phyloP scores from a whole-genome alignment of 495 filamentous ascomycete genomes.

The Lichina pygmaea region DNA sequence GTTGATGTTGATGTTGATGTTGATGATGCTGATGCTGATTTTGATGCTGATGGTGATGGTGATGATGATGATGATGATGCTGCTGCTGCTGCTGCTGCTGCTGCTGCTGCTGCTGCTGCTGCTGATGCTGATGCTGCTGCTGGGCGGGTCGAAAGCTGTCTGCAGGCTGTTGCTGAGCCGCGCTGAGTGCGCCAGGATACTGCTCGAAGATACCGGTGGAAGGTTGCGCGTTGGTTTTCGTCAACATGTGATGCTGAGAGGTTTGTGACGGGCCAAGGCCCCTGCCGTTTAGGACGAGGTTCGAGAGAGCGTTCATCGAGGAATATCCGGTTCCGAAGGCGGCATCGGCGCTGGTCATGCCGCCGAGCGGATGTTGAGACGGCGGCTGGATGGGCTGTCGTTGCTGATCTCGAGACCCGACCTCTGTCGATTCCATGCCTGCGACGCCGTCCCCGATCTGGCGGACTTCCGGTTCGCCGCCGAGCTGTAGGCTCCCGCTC shows the following conservation, averaged over 20 bases:
- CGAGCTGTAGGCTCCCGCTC: constrained; percentile 67
- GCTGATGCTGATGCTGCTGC: constrained; percentile 5
- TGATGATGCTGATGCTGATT: too few species aligned
- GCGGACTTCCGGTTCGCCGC: constrained; percentile 55
- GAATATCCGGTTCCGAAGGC: constrained; percentile 23
- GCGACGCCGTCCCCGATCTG: constrained; percentile 18
- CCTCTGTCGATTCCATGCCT: constrained; percentile 16
- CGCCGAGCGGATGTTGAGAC: constrained; percentile 31
- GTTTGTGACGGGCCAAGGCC: constrained; percentile 49
- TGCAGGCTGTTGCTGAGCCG: constrained; percentile 12
- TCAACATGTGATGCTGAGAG: constrained; percentile 40
- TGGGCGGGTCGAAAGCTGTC: constrained; percentile 4
- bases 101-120: constrained; percentile 6
- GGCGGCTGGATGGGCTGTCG: constrained; percentile 38
- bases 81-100: too few species aligned
- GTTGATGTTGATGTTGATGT: constrained; percentile 16
- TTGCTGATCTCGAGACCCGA: constrained; percentile 21
- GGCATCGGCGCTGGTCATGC: constrained; percentile 10
- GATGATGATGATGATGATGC: too few species aligned
- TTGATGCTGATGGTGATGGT: too few species aligned
- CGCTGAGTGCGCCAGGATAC: constrained; percentile 17
- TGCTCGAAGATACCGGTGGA: constrained; percentile 32
- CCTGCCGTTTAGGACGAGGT: constrained; percentile 28
- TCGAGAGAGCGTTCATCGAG: constrained; percentile 26
- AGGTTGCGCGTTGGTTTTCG: constrained; percentile 32